phyloP scores from a whole-genome alignment of 2,329 filamentous ascomycete species.

The Aspergillus oerlinghausenensis region DNA sequence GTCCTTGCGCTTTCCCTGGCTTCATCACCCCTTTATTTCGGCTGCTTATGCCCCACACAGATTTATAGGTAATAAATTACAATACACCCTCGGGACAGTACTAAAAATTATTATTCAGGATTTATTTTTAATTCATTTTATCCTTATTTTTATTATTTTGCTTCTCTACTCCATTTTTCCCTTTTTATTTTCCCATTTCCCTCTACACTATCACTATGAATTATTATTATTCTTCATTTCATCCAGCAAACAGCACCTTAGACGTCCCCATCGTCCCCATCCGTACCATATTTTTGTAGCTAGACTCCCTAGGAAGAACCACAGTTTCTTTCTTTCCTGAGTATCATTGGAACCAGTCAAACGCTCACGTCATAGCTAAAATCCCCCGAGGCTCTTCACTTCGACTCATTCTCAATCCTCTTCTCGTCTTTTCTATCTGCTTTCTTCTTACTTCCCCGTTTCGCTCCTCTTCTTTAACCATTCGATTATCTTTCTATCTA shows the following conservation, averaged over 20 bases:
- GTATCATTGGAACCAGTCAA: not conserved
- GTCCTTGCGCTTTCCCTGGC: not conserved
- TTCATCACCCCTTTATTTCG: not conserved
- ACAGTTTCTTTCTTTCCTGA: constrained; percentile 1
- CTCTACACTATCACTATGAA: not conserved
- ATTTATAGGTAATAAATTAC: not conserved
- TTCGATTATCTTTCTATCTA: not conserved
- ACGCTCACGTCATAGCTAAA: constrained; percentile 27
- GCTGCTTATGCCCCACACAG: not conserved
- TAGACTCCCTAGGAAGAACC: not conserved
- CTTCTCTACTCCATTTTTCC: constrained; percentile 1
- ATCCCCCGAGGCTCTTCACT: constrained; percentile 23
- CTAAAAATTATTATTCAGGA: not conserved
- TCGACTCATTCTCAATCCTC: constrained; percentile 12
- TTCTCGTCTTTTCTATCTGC: not conserved
- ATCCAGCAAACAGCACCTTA: not conserved
- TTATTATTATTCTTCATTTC: not conserved
- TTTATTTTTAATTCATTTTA: not conserved
- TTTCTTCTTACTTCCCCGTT: not conserved
- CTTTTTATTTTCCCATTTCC: constrained; percentile 8
- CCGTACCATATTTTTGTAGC: not conserved
- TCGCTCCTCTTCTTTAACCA: not conserved
- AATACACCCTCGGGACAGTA: not conserved
- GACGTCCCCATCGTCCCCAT: not conserved
- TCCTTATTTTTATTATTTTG: constrained; percentile 1